Evolutionary conservation across 2,329 filamentous ascomycete species (phyloP).

Genomic region (Penicillium sp.): DNA sequence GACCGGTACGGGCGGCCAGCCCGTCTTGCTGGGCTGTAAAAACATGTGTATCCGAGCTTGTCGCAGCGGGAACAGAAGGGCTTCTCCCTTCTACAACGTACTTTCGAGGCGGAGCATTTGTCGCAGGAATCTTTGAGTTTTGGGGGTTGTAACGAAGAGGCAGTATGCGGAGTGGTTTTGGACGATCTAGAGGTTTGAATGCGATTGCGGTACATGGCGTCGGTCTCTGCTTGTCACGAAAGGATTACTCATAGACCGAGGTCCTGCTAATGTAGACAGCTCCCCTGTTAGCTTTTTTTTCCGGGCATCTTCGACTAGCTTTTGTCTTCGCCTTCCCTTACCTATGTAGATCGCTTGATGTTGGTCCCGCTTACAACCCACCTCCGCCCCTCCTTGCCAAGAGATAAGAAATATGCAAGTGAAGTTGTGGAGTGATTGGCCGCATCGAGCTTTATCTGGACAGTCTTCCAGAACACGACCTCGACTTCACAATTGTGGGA

Average conservation of each 20-base stretch:
- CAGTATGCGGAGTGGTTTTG: neutral
- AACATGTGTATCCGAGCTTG: constrained; percentile 21
- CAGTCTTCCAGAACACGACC: neutral
- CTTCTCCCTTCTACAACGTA: constrained; percentile 19
- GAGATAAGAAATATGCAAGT: neutral
- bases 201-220: neutral
- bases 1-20: constrained; percentile 14
- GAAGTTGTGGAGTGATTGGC: neutral
- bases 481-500: too few relatives aligned
- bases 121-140: constrained; percentile 14
- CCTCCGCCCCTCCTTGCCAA: neutral
- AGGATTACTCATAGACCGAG: neutral
- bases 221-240: neutral
- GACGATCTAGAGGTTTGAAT: neutral
- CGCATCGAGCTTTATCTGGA: neutral
- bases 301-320: too few relatives aligned
- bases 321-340: neutral
- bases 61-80: constrained; percentile 19
- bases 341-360: neutral
- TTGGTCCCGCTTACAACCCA: neutral
- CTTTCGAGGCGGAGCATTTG: constrained; percentile 19
- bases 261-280: neutral
- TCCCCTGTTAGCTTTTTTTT: neutral
- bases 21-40: constrained; percentile 25
- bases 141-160: neutral